A percentile compares a stretch with the other conserved stretches of the same genome.
phyloP scores from a whole-genome alignment of 1,284 basidiomycete species.

The Ustilago shanxiensis region DNA sequence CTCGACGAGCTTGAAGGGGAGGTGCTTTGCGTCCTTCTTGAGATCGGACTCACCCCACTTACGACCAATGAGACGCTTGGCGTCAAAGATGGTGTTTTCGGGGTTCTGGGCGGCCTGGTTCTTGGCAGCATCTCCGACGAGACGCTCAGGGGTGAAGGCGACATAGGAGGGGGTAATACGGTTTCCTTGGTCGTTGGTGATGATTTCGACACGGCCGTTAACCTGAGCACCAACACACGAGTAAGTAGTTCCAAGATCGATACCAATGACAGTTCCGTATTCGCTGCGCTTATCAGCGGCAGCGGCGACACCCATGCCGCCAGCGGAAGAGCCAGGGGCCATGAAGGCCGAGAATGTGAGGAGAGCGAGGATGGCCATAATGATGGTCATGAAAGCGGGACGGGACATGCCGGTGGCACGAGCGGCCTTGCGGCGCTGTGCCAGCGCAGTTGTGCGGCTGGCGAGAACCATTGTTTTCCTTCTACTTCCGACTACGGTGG shows the following conservation, averaged over 20 bases:
- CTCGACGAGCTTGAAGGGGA: slow-evolving; percentile 72
- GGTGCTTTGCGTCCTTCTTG: slow-evolving; percentile 70
- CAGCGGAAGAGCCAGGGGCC: slow-evolving; percentile 43
- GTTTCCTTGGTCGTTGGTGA: slow-evolving; percentile 72
- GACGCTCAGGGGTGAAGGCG: slow-evolving; percentile 77
- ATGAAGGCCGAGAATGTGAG: slow-evolving; percentile 59
- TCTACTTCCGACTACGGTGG: slow-evolving; percentile 39
- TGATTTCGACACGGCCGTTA: slow-evolving; percentile 72
- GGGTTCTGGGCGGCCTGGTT: slow-evolving; percentile 81
- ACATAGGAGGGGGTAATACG: slow-evolving; percentile 71
- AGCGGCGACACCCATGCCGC: slow-evolving; percentile 62
- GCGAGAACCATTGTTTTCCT: slow-evolving; percentile 37
- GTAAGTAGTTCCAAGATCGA: slow-evolving; percentile 77
- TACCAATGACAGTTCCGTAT: slow-evolving; percentile 90
- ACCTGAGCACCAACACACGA: slow-evolving; percentile 81
- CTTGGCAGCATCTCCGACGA: slow-evolving; percentile 77
- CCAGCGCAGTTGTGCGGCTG: slow-evolving; percentile 45
- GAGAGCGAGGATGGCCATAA: slow-evolving; percentile 61
- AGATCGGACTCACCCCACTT: slow-evolving; percentile 74
- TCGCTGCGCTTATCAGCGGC: slow-evolving; percentile 65
- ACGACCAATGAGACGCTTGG: slow-evolving; percentile 89
- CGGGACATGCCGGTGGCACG: slow-evolving; percentile 47
- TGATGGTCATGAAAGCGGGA: slow-evolving; percentile 54
- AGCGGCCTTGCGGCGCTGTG: slow-evolving; percentile 46
- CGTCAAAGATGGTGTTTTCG: slow-evolving; percentile 90